Evolutionary conservation across 305 asterid species (phyloP).

Genomic region (Andrographis paniculata): DNA sequence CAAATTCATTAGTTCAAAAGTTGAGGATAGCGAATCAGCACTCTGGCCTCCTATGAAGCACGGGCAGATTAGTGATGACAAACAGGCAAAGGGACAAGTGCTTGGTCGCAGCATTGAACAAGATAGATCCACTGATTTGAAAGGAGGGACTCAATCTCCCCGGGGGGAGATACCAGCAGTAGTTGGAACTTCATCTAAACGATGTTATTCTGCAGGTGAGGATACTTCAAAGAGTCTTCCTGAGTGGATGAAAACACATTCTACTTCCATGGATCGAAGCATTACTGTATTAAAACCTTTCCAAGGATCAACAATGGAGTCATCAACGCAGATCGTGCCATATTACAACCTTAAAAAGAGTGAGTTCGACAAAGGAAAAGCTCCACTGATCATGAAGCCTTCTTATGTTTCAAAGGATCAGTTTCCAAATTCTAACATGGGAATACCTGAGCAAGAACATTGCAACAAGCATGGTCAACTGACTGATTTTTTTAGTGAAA

Average conservation of each 20-base stretch:
- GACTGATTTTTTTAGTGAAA: slow-evolving; percentile 19
- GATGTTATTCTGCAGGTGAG: slow-evolving; percentile 16
- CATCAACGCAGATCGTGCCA: slow-evolving; percentile 29
- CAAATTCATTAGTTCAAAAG: slow-evolving; percentile 15
- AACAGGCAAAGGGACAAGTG: slow-evolving; percentile 11
- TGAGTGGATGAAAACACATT: slow-evolving; percentile 21
- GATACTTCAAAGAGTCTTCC: slow-evolving; percentile 25
- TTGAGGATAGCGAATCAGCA: slow-evolving; percentile 19
- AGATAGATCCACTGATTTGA: slow-evolving; percentile 12
- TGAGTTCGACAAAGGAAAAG: slow-evolving; percentile 26
- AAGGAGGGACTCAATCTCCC: slow-evolving; percentile 12
- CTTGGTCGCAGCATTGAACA: slow-evolving; percentile 13
- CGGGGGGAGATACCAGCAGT: slow-evolving; percentile 12
- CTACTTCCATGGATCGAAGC: slow-evolving; percentile 19
- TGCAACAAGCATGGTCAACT: slow-evolving; percentile 16
- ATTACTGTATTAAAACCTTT: slow-evolving; percentile 20
- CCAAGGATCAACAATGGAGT: slow-evolving; percentile 18
- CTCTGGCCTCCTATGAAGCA: slow-evolving; percentile 15
- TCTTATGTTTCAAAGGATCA: slow-evolving; percentile 21
- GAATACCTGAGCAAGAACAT: slow-evolving; percentile 20
- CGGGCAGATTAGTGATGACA: slow-evolving; percentile 14
- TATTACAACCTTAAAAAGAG: slow-evolving; percentile 20
- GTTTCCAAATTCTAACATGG: slow-evolving; percentile 16
- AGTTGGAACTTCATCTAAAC: slow-evolving; percentile 4
- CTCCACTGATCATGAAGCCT: slow-evolving; percentile 20